Conservation (phyloP, 495 filamentous ascomycete genomes). For the Xylaria castorea region DNA sequence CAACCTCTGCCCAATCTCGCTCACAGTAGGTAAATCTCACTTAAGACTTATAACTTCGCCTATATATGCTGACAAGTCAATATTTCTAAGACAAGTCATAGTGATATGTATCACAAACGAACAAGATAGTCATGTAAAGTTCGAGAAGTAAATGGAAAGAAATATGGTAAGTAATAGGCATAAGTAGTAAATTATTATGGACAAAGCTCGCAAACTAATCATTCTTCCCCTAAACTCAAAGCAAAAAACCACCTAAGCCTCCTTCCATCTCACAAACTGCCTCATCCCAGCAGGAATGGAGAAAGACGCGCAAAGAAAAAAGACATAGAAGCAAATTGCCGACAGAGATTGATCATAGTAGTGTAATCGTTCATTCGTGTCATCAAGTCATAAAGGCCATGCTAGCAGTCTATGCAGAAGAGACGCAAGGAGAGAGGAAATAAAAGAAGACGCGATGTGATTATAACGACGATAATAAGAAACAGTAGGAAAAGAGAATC, state of each 20-base stretch:
- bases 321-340: background rate
- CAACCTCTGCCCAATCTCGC: slow-evolving; percentile 8
- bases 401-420: background rate
- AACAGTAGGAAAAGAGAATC: background rate
- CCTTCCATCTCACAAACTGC: background rate
- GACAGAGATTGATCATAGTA: background rate
- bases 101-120: no score
- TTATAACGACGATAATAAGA: background rate
- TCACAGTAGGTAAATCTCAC: background rate
- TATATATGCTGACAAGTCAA: background rate
- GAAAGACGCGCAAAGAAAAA: background rate
- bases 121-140: no score
- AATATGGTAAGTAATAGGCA: background rate
- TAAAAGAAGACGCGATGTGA: background rate
- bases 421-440: background rate
- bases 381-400: slow-evolving; percentile 14
- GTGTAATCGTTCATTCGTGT: slow-evolving; percentile 13
- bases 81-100: no score
- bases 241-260: background rate
- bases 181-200: background rate
- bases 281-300: background rate
- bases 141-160: background rate
- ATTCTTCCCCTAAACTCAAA: background rate
- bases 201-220: background rate
- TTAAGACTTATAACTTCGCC: background rate